A percentile compares a stretch with the other conserved stretches of the same genome.
Evolutionary conservation across 495 filamentous ascomycete genomes (phyloP).

Genomic region (Cetradonia linearis): DNA sequence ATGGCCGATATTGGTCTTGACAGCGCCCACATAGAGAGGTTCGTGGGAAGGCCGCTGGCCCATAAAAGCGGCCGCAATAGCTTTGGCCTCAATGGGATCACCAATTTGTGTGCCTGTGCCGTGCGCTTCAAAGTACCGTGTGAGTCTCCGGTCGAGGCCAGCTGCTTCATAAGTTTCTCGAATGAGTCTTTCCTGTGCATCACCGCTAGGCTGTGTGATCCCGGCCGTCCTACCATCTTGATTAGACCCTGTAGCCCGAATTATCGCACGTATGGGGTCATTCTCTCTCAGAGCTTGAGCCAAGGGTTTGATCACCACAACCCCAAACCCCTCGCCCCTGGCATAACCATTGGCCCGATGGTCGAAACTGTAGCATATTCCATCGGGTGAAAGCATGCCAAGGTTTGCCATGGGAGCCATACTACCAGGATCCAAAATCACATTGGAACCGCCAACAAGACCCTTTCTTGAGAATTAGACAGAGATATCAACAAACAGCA

Average conservation of each 20-base stretch:
- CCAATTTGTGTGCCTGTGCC: slow-evolving; percentile 43
- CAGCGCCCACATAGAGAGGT: slow-evolving; percentile 30
- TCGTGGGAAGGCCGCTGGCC: slow-evolving; percentile 10
- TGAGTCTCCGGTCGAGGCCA: slow-evolving; percentile 28
- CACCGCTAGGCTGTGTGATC: slow-evolving; percentile 33
- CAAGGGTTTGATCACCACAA: slow-evolving; percentile 39
- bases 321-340: slow-evolving; percentile 37
- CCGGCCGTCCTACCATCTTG: slow-evolving; percentile 44
- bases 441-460: slow-evolving; percentile 37
- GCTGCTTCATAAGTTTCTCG: slow-evolving; percentile 33
- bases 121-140: slow-evolving; percentile 40
- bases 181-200: slow-evolving; percentile 34
- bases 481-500: slow-evolving; percentile 21
- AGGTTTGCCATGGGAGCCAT: slow-evolving; percentile 24
- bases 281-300: slow-evolving; percentile 41
- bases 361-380: slow-evolving; percentile 39
- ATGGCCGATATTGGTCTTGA: slow-evolving; percentile 40
- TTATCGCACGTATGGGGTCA: slow-evolving; percentile 39
- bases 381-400: slow-evolving; percentile 36
- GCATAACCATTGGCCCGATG: slow-evolving; percentile 42
- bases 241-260: slow-evolving; percentile 28
- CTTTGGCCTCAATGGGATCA: slow-evolving; percentile 38
- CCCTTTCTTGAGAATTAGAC: too few species aligned
- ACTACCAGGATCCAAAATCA: slow-evolving; percentile 34
- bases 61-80: slow-evolving; percentile 26